Base-by-base conservation (phyloP, 1,139 yeast species). In the Saccharomyces hybrid region DNA sequence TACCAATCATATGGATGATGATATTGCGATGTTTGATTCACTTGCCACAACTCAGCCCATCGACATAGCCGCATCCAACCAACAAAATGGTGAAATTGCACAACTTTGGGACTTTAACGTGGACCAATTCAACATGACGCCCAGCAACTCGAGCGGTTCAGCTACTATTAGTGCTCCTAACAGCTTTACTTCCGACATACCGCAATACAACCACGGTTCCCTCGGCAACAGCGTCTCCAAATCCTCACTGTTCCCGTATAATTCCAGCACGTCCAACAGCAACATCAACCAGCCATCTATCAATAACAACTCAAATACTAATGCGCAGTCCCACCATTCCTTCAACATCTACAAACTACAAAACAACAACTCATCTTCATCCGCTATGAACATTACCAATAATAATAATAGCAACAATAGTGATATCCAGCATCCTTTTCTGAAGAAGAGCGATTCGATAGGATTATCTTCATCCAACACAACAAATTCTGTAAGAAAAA, bases 51-150 rank as follows among this genome's bases (percentile, higher is more conserved):
- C 51, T 27, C 53, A 47, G 49, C 60, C 59, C 9, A 48, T 56
- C 26, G 55, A 57, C 31, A 38, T 38, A 8, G 51, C 32, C 31
- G 41, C 51, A 4, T 50, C 59, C 3, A 65, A 69, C 55, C 64
- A 65, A 41, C 71, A 69, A 51, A 69, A 68, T 53, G 72, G 73
- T 61, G 73, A 69, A 56, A 68, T 69, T 57, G 71, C 71, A 2
- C 70, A 67, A 26, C 56, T 69, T 16, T 69, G 72, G 72, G 67
- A 68, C 55, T 69, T 69, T 50, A 68, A 65, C 46, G 65, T 68
- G 5, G 71, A 68, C 49, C 64, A 64, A 20, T 61, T 68, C 46
- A 66, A 66, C 60, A 66, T 68, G 66, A 67, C 71, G 7, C 71
- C 72, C 11, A 60, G 61, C 44, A 61, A 60, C 31, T 65, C 71